Evolutionary conservation across 768 basidiomycete species (phyloP).

Genomic region (Tricholoma bakamatsutake): DNA sequence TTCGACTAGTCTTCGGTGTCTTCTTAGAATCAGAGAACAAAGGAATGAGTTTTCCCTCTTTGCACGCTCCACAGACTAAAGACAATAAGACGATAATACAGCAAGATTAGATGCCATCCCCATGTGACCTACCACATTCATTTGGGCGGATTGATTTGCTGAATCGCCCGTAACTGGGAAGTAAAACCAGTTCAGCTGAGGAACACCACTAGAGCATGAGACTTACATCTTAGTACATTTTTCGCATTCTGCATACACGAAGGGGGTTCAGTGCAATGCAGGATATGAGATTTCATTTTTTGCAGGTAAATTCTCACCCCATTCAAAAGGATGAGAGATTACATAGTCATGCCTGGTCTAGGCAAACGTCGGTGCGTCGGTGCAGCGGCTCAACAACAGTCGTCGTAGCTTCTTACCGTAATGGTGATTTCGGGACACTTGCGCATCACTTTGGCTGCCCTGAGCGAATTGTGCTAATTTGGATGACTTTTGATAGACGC

Average conservation of each 20-base stretch:
- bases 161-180: slow-evolving; percentile 61
- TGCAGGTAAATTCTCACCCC: slow-evolving; percentile 45
- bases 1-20: slow-evolving; percentile 32
- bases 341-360: slow-evolving; percentile 74
- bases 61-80: slow-evolving; percentile 64
- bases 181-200: background rate
- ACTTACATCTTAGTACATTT: slow-evolving; percentile 58
- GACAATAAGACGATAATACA: background rate
- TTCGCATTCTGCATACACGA: slow-evolving; percentile 45
- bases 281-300: background rate
- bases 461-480: slow-evolving; percentile 17
- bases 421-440: slow-evolving; percentile 65
- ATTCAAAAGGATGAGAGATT: slow-evolving; percentile 65
- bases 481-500: background rate
- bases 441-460: slow-evolving; percentile 70
- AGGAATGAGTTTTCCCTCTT: slow-evolving; percentile 51
- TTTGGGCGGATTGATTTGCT: slow-evolving; percentile 67
- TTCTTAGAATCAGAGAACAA: slow-evolving; percentile 39
- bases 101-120: background rate
- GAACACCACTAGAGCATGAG: background rate
- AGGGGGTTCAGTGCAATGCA: slow-evolving; percentile 1
- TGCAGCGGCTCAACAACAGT: background rate
- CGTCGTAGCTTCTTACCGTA: slow-evolving; percentile 36
- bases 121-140: slow-evolving; percentile 46
- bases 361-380: background rate